Evolutionary conservation across 345 rosid genomes (phyloP).

Genomic region (Aquilaria yunnanensis): DNA sequence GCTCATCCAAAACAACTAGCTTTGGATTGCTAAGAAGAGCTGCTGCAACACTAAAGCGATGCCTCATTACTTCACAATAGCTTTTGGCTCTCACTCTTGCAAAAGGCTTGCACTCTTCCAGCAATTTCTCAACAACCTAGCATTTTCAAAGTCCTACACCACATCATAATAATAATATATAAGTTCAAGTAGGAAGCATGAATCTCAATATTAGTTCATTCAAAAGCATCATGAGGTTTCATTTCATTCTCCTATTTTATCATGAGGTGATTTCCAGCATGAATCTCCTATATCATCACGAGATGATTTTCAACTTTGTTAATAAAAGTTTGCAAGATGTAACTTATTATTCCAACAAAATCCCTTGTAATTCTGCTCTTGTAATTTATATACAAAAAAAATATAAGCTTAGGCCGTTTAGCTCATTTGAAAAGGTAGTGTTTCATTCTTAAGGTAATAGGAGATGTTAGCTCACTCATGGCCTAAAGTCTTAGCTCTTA

Average conservation of each 20-base stretch:
- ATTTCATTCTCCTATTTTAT: too few species aligned
- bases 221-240: too few species aligned
- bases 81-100: conserved; percentile 75
- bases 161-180: too few species aligned
- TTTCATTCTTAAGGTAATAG: conserved; percentile 66
- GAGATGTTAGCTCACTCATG: conserved; percentile 54
- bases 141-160: not conserved
- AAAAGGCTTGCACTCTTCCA: conserved; percentile 62
- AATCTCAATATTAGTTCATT: too few species aligned
- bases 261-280: too few species aligned
- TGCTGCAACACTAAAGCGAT: conserved; percentile 89
- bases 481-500: conserved; percentile 43
- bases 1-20: conserved; percentile 82
- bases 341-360: conserved; percentile 58
- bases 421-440: conserved; percentile 60
- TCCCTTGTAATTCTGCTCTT: conserved; percentile 27
- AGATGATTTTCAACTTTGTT: too few species aligned
- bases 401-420: conserved; percentile 59
- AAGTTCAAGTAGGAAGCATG: too few species aligned
- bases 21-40: conserved; percentile 86
- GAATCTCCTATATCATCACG: too few species aligned
- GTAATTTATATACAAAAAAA: conserved; percentile 52
- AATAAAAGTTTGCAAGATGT: conserved; percentile 71
- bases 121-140: conserved; percentile 51
- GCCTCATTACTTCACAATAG: conserved; percentile 96